Evolutionary conservation across 257 asterid genomes (phyloP), one percentile per base, ranked within the genome.

Genomic region (Scutellaria minor): DNA sequence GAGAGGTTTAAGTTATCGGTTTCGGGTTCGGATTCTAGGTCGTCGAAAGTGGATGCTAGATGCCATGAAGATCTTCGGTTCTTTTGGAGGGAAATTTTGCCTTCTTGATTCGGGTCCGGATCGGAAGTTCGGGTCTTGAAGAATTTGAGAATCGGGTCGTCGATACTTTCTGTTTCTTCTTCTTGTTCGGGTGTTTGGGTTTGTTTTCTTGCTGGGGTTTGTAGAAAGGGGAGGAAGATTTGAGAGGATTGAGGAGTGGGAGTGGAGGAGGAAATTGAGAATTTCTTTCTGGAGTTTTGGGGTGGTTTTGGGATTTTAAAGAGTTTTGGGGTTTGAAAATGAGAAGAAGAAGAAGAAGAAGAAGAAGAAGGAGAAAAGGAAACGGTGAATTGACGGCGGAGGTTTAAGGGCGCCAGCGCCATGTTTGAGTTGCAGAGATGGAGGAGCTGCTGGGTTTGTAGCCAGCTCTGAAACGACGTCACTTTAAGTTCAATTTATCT

Each of bases 1-100:
- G 73, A 70, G 1, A 40, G 51, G 39, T 45, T 53, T 24, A 39
- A 41, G 44, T 58, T 71, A 40, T 47, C 77, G 5, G 75, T 37
- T 15, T 37, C 77, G 5, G 74, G 40, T 71, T 63, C 83, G 27
- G 70, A 22, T 20, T 80, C 75, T 5, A 78, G 62, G 74, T 77
- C 51, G 2, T 83, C 76, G 66, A 57, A 61, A 27, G 39, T 55
- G 72, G 86, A 56, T 27, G 94, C 89, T 22, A 91, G 87, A 74
- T 84, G 96, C 98, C 97, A 93, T 2, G 97, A 81, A 3, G 88
- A 83, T 75, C 76, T 87, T 5, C 97, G 88, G 70, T 89, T 90
- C 73, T 78, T 82, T 8, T 75, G 85, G 76, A 86, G 87, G 65
- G 96, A 61, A 44, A 90, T 53, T 57, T 75, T 83, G 70, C 95